Conservation (phyloP, 164 flowering plant genomes). For the Tetracentron sinense region DNA sequence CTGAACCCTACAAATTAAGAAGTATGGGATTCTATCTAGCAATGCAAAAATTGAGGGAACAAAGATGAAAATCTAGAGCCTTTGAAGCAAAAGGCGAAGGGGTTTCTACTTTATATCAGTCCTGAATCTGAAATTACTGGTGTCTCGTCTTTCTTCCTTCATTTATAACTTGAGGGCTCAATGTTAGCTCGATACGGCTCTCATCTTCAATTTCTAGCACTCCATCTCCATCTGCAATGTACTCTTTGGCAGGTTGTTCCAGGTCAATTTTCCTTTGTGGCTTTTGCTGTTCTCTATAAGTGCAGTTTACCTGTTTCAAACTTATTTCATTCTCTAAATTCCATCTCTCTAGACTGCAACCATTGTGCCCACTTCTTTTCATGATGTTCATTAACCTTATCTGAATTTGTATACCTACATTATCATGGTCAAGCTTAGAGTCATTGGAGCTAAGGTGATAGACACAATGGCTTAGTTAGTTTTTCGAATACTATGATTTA, state of each 20-base stretch:
- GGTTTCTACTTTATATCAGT: too few species aligned
- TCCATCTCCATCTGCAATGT: slow-evolving; percentile 24
- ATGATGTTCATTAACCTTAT: slow-evolving; percentile 58
- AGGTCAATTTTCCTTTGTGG: slow-evolving; percentile 30
- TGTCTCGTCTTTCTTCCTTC: slow-evolving; percentile 28
- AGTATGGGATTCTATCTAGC: too few species aligned
- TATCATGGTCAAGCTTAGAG: neutral
- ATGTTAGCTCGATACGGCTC: slow-evolving; percentile 57
- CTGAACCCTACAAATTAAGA: too few species aligned
- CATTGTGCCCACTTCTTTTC: slow-evolving; percentile 8
- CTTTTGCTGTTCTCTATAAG: slow-evolving; percentile 10
- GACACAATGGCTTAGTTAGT: too few species aligned
- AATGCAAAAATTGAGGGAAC: too few species aligned
- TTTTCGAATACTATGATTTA: too few species aligned
- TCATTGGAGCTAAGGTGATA: neutral
- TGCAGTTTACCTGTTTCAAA: slow-evolving; percentile 4
- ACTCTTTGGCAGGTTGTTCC: slow-evolving; percentile 45
- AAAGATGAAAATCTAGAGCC: too few species aligned
- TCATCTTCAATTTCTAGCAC: slow-evolving; percentile 35
- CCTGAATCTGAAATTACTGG: slow-evolving; percentile 42
- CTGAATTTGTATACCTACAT: slow-evolving; percentile 64
- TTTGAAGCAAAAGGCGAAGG: too few species aligned
- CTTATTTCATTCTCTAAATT: slow-evolving; percentile 12
- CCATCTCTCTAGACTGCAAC: slow-evolving; percentile 6
- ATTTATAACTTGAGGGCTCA: slow-evolving; percentile 48